Percentiles rank a stretch among this genome's conserved stretches.
Conservation (phyloP, 2,329 filamentous ascomycete genomes). For the Magnaporthiopsis rhizophila region DNA sequence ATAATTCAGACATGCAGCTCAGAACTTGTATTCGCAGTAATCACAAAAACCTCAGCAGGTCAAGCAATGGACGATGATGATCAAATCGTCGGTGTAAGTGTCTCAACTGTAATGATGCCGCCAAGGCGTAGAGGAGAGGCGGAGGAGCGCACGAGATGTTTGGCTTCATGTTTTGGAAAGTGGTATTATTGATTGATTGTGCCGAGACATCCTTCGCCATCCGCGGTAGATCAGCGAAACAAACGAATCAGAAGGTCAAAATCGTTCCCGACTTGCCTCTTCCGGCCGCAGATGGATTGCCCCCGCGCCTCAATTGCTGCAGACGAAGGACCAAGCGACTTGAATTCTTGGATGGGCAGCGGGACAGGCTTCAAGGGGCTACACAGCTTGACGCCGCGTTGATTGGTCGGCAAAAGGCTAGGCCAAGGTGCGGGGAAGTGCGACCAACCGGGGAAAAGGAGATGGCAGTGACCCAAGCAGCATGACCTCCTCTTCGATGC, state of each 20-base stretch:
- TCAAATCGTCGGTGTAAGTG: no score
- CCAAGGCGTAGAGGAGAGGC: no score
- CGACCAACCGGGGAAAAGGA: neutral
- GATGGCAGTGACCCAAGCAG: neutral
- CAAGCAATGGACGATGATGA: no score
- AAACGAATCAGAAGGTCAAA: neutral
- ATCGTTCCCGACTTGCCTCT: neutral
- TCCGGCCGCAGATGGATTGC: neutral
- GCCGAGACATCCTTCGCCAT: neutral
- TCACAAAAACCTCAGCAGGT: no score
- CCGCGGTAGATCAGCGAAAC: neutral
- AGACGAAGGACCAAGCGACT: neutral
- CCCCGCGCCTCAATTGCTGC: no score
- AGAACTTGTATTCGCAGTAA: no score
- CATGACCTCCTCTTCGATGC: neutral
- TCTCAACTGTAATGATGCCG: no score
- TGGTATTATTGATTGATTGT: neutral
- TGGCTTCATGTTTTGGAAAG: neutral
- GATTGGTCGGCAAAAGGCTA: constrained; percentile 1
- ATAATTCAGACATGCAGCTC: no score
- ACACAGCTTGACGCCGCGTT: neutral
- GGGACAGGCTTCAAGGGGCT: neutral
- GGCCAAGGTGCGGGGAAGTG: neutral
- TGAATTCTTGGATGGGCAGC: neutral
- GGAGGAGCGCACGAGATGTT: neutral